Evolutionary conservation across 306 rosid species (phyloP).

Genomic region (Cicer arietinum): DNA sequence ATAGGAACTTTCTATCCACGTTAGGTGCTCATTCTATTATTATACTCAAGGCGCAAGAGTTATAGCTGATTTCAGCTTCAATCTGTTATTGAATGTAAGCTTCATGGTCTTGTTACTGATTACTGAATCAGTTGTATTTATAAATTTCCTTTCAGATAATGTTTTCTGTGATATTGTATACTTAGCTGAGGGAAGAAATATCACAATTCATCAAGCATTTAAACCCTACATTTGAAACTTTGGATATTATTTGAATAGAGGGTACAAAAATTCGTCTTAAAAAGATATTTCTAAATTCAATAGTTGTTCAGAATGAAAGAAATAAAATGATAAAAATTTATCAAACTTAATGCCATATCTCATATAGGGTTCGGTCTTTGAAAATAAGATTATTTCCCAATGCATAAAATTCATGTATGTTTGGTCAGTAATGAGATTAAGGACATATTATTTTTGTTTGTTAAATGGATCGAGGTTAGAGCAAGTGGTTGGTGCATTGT

Average conservation of each 20-base stretch:
- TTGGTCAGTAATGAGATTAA: too few species aligned
- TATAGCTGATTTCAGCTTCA: constrained; percentile 49
- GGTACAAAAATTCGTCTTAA: neutral
- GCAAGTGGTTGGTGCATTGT: too few species aligned
- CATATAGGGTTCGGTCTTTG: neutral
- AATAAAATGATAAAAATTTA: neutral
- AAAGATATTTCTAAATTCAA: neutral
- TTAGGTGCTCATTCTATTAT: constrained; percentile 47
- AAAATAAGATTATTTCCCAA: neutral
- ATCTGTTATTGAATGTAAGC: constrained; percentile 48
- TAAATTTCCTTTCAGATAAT: neutral
- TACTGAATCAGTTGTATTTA: constrained; percentile 34
- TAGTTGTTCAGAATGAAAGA: neutral
- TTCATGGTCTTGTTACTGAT: constrained; percentile 36
- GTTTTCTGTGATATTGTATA: neutral
- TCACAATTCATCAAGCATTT: constrained; percentile 4
- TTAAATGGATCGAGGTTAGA: too few species aligned
- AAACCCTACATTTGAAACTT: constrained; percentile 7
- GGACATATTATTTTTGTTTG: too few species aligned
- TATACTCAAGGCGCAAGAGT: constrained; percentile 39
- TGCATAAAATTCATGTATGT: too few species aligned
- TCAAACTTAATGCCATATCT: neutral
- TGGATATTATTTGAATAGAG: neutral
- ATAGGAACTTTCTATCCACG: constrained; percentile 43
- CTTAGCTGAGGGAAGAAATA: constrained; percentile 14